Percentiles rank a stretch among this genome's conserved stretches.
Conservation (phyloP, 108 stramenopile species). For the Fragilariopsis cylindrus region DNA sequence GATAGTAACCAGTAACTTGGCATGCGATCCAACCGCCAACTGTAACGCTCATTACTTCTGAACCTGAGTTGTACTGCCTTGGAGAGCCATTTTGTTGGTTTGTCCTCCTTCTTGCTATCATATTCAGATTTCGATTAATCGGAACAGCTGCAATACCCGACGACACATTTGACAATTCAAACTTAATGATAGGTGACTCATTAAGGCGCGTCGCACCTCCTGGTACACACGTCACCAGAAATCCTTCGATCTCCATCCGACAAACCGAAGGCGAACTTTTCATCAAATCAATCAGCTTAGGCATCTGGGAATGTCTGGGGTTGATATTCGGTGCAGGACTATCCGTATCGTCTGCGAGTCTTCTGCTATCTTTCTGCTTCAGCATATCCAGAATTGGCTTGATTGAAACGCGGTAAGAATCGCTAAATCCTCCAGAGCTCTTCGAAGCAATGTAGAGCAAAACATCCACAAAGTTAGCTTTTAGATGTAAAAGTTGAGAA, state of each 20-base stretch:
- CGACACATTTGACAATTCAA: constrained; percentile 31
- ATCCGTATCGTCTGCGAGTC: constrained; percentile 11
- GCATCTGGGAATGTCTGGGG: too few relatives aligned
- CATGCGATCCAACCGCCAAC: constrained; percentile 47
- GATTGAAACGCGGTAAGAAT: constrained; percentile 43
- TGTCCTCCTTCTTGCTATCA: not conserved
- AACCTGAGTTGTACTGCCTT: constrained; percentile 18
- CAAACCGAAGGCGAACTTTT: constrained; percentile 41
- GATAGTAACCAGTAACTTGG: constrained; percentile 62
- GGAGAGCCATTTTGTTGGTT: constrained; percentile 8
- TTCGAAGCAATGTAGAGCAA: constrained; percentile 47
- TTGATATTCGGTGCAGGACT: not conserved
- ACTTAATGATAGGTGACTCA: constrained; percentile 57
- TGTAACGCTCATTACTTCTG: constrained; percentile 21
- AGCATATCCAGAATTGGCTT: constrained; percentile 43
- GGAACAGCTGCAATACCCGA: constrained; percentile 45
- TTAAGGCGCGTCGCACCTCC: constrained; percentile 56
- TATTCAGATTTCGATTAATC: constrained; percentile 10
- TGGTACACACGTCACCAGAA: constrained; percentile 63
- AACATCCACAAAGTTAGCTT: constrained; percentile 53
- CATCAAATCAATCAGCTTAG: constrained; percentile 12
- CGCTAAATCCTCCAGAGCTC: constrained; percentile 52
- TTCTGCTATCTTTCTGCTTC: constrained; percentile 25
- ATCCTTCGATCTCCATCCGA: constrained; percentile 38
- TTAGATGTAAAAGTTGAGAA: constrained; percentile 40